Conservation (phyloP, 306 rosid genomes). For the Sicyos edulis region DNA sequence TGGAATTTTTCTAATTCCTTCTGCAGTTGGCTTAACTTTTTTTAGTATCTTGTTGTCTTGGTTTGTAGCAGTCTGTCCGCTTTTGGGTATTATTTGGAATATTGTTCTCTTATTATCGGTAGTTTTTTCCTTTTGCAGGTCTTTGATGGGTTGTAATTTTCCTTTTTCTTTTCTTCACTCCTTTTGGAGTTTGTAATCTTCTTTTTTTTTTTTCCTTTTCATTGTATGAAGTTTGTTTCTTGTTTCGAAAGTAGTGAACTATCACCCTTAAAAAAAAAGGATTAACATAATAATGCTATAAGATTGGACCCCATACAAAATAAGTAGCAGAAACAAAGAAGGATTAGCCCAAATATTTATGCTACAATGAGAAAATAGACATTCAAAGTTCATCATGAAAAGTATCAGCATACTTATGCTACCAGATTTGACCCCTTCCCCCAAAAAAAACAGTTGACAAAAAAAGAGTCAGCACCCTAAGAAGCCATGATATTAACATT, state of each 20-base stretch:
- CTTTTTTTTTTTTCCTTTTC: too few species aligned
- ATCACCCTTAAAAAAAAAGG: background rate
- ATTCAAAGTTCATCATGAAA: background rate
- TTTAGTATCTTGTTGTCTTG: too few species aligned
- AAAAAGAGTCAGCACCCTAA: background rate
- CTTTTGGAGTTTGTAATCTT: too few species aligned
- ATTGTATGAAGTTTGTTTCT: too few species aligned
- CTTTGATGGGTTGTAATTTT: too few species aligned
- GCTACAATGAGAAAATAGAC: background rate
- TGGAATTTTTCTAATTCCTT: too few species aligned
- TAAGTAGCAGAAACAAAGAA: background rate
- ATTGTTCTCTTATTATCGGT: too few species aligned
- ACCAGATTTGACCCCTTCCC: background rate
- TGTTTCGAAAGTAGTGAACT: background rate
- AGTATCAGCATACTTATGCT: background rate
- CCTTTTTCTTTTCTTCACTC: too few species aligned
- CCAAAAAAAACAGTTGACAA: background rate
- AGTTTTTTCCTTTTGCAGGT: too few species aligned
- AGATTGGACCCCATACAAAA: background rate
- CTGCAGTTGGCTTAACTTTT: too few species aligned
- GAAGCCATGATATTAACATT: background rate
- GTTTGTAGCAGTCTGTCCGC: too few species aligned
- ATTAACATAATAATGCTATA: background rate
- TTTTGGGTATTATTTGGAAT: too few species aligned
- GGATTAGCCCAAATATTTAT: background rate